phyloP scores from a whole-genome alignment of 129 eudicot species.

The Pittosporum tobira region DNA sequence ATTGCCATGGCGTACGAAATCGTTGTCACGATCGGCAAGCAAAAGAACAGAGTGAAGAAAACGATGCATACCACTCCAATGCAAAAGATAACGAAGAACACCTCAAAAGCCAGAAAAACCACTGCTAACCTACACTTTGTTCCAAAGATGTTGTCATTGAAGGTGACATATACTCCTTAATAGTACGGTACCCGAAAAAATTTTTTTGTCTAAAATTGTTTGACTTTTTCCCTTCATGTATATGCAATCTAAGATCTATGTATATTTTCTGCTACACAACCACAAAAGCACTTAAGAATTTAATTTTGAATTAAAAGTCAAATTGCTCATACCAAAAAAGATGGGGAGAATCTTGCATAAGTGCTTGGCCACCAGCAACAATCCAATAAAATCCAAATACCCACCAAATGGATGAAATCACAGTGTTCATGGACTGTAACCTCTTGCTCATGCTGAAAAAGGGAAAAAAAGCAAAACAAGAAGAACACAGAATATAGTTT shows the following conservation, averaged over 20 bases:
- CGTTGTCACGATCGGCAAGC: slow-evolving; percentile 30
- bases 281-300: not conserved
- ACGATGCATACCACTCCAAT: slow-evolving; percentile 30
- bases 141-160: not conserved
- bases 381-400: slow-evolving; percentile 43
- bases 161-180: not conserved
- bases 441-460: slow-evolving; percentile 25
- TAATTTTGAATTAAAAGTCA: not conserved
- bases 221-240: too few species aligned
- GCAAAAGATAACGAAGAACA: slow-evolving; percentile 41
- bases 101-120: slow-evolving; percentile 43
- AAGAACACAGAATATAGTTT: too few species aligned
- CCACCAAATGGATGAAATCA: slow-evolving; percentile 48
- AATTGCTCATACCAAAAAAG: slow-evolving; percentile 34
- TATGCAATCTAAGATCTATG: too few species aligned
- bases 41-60: slow-evolving; percentile 34
- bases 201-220: too few species aligned
- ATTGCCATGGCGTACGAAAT: slow-evolving; percentile 36
- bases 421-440: slow-evolving; percentile 31
- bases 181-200: not conserved
- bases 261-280: not conserved
- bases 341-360: slow-evolving; percentile 42
- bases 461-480: too few species aligned
- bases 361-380: slow-evolving; percentile 36
- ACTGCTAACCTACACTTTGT: slow-evolving; percentile 14